Evolutionary conservation across 2,329 filamentous ascomycete species (phyloP).

Genomic region (Ceratocystis papillata): DNA sequence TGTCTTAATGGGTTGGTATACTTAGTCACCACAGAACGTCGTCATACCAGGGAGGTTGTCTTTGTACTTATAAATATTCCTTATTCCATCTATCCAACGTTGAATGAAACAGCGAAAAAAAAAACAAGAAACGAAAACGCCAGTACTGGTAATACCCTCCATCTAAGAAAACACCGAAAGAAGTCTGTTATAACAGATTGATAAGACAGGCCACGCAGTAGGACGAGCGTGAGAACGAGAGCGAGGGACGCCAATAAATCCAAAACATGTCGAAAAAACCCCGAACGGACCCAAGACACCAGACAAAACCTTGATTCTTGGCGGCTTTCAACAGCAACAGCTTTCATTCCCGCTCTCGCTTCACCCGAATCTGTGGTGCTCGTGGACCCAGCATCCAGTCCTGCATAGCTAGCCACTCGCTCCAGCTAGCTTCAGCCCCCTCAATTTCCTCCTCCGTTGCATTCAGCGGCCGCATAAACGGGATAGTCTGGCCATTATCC

Average conservation of each 20-base stretch:
- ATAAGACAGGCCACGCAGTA: not conserved
- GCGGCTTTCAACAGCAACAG: not conserved
- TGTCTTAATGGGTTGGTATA: constrained; percentile 8
- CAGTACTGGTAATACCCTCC: not conserved
- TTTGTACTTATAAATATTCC: constrained; percentile 9
- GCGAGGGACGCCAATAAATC: not conserved
- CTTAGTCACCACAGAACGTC: not conserved
- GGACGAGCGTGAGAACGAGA: not conserved
- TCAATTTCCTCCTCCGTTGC: constrained; percentile 71
- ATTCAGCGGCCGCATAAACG: constrained; percentile 76
- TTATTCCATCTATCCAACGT: constrained; percentile 5
- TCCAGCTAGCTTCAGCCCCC: constrained; percentile 75
- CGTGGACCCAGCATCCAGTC: constrained; percentile 95
- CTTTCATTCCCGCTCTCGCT: constrained; percentile 16
- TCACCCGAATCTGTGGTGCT: constrained; percentile 38
- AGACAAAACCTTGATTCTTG: not conserved
- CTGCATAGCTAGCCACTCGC: constrained; percentile 91
- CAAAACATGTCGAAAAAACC: not conserved
- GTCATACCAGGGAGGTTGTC: not conserved
- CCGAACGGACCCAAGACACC: not conserved
- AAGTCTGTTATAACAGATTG: not conserved
- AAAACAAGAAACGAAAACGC: not conserved
- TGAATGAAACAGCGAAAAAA: not conserved
- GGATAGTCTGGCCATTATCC: constrained; percentile 68
- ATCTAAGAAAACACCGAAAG: constrained; percentile 6